Evolutionary conservation across 768 basidiomycete genomes (phyloP).

Genomic region (Kwoniella bestiolae): DNA sequence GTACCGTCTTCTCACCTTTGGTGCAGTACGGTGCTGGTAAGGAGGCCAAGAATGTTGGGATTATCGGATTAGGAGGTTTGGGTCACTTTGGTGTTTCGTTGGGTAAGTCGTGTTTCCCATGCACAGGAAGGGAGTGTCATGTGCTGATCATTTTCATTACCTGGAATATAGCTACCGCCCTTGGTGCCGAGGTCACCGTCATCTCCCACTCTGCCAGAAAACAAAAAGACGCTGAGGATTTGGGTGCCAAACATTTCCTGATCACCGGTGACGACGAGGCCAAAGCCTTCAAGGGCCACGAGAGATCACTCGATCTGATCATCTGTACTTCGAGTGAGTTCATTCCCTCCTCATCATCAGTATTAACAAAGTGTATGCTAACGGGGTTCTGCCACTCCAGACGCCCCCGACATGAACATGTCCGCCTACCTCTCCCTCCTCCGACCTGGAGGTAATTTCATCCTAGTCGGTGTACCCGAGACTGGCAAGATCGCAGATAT

Average conservation of each 20-base stretch:
- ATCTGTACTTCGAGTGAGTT: constrained; percentile 59
- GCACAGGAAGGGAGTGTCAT: no score
- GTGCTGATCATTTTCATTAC: no score
- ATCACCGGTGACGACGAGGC: constrained; percentile 59
- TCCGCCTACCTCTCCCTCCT: constrained; percentile 49
- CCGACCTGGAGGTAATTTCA: constrained; percentile 44
- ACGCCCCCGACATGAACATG: constrained; percentile 46
- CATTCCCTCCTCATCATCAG: constrained; percentile 52
- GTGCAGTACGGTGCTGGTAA: constrained; percentile 47
- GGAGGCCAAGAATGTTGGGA: constrained; percentile 53
- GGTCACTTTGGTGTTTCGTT: constrained; percentile 28
- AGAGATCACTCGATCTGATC: constrained; percentile 58
- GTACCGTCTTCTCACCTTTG: constrained; percentile 52
- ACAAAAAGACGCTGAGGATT: constrained; percentile 64
- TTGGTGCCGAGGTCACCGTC: constrained; percentile 66
- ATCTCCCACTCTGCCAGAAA: constrained; percentile 66
- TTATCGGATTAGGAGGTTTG: constrained; percentile 53
- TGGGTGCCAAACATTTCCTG: constrained; percentile 66
- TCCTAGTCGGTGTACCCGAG: constrained; percentile 52
- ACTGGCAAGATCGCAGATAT: constrained; percentile 59
- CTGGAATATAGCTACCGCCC: constrained; percentile 63
- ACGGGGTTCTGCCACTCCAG: constrained; percentile 54
- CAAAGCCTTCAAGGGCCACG: constrained; percentile 51
- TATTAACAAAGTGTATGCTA: constrained; percentile 55
- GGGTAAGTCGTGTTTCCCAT: neutral